These are phyloP conservation scores for Alternaria sp. DNA, from an alignment of 2,329 filamentous ascomycete species.

Conservation along the genomic window DNA sequence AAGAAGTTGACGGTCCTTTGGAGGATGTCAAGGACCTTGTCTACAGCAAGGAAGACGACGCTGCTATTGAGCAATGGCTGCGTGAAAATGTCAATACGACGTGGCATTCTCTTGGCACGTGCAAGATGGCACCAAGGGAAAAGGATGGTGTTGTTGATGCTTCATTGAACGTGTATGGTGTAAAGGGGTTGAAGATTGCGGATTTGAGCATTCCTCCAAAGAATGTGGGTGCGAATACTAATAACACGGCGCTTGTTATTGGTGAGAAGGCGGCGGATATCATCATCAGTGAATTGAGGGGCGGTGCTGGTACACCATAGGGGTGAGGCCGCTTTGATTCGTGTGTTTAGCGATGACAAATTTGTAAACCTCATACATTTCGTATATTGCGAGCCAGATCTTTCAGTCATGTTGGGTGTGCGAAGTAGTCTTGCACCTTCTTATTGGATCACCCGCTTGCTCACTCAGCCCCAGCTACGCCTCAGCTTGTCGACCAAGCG, in stretches of 20 bases:
- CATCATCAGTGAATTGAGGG: slow-evolving; percentile 31
- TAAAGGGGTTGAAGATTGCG: slow-evolving; percentile 50
- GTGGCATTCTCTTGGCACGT: slow-evolving; percentile 47
- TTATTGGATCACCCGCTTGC: no score
- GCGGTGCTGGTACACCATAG: slow-evolving; percentile 3
- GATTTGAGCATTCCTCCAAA: slow-evolving; percentile 55
- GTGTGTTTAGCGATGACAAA: not conserved
- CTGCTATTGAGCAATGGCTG: slow-evolving; percentile 54
- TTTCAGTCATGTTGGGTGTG: not conserved
- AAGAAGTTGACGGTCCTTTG: slow-evolving; percentile 21
- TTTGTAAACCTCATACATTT: not conserved
- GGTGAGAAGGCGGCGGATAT: slow-evolving; percentile 47
- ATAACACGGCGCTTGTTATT: slow-evolving; percentile 56
- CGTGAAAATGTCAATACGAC: slow-evolving; percentile 45
- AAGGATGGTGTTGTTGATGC: slow-evolving; percentile 42
- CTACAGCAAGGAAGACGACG: slow-evolving; percentile 46
- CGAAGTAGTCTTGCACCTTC: no score
- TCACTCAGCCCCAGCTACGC: no score
- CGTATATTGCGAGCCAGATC: not conserved
- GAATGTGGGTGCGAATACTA: slow-evolving; percentile 59
- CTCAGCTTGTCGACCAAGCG: no score
- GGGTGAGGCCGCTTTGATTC: not conserved
- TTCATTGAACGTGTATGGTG: slow-evolving; percentile 42
- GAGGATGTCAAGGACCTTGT: slow-evolving; percentile 27
- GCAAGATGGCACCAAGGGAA: slow-evolving; percentile 46